Evolutionary conservation across 2,329 filamentous ascomycete genomes (phyloP).

Genomic region (Chaetomiaceae sp.): DNA sequence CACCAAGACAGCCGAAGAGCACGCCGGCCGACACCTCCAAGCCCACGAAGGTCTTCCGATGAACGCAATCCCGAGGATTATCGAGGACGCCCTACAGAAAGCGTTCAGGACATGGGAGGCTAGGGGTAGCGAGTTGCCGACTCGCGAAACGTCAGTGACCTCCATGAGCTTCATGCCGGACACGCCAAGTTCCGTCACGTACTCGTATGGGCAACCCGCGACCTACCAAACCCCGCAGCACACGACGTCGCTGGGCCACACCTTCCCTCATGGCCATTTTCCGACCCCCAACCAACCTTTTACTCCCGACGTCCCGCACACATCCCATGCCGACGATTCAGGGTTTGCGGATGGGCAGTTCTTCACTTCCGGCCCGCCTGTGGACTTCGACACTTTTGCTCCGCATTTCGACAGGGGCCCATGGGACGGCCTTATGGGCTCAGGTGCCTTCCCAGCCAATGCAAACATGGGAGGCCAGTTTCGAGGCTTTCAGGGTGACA

Average conservation of each 20-base stretch:
- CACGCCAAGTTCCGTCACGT: background rate
- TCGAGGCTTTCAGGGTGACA: conserved; percentile 8
- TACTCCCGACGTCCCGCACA: background rate
- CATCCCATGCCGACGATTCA: background rate
- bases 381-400: conserved; percentile 2
- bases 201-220: background rate
- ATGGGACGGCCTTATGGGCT: conserved; percentile 9
- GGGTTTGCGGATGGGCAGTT: conserved; percentile 6
- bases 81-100: conserved; percentile 16
- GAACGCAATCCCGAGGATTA: conserved; percentile 14
- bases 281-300: background rate
- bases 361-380: conserved; percentile 4
- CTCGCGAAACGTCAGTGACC: conserved; percentile 4
- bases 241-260: background rate
- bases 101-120: conserved; percentile 17
- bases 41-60: conserved; percentile 10
- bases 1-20: conserved; percentile 18
- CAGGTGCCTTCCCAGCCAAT: background rate
- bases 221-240: conserved; percentile 1
- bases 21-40: conserved; percentile 13
- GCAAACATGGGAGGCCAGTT: background rate
- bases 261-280: background rate
- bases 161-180: conserved; percentile 9
- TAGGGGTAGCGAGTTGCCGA: conserved; percentile 6
- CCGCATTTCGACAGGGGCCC: conserved; percentile 1